These are phyloP conservation scores for Xylaria sp. DNA, from an alignment of 2,329 filamentous ascomycete species.

Conservation along the genomic window DNA sequence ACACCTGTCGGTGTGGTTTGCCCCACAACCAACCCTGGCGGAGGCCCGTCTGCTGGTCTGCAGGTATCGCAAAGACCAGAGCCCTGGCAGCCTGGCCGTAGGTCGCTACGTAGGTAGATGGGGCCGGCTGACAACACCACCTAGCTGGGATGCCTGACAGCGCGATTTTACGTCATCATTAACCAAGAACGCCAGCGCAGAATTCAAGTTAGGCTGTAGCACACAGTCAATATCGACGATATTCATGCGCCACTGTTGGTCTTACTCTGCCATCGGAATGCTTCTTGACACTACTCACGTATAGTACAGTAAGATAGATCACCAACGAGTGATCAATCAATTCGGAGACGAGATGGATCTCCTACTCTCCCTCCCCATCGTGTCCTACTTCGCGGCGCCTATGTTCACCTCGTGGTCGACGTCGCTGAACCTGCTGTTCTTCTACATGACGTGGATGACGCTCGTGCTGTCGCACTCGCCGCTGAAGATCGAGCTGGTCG, in stretches of 20 bases:
- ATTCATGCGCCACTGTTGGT: background rate
- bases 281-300: background rate
- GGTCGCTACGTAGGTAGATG: too few relatives aligned
- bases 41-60: background rate
- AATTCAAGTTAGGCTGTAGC: background rate
- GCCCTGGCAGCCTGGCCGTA: too few relatives aligned
- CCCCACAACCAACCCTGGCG: background rate
- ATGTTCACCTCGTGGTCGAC: conserved; percentile 71
- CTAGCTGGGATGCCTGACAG: background rate
- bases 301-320: too few relatives aligned
- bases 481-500: conserved; percentile 74
- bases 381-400: conserved; percentile 68
- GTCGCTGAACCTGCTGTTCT: conserved; percentile 82
- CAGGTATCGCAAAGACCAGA: background rate
- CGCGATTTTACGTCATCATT: background rate
- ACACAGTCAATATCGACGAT: background rate
- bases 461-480: conserved; percentile 77
- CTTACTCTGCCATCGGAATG: too few relatives aligned
- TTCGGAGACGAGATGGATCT: too few relatives aligned
- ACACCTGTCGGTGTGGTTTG: background rate
- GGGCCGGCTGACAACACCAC: too few relatives aligned
- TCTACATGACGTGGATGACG: conserved; percentile 88
- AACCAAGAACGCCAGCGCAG: background rate
- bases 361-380: conserved; percentile 71
- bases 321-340: too few relatives aligned